Evolutionary conservation across 768 basidiomycete species (phyloP).

Genomic region (Lepiota brunneoincarnata): DNA sequence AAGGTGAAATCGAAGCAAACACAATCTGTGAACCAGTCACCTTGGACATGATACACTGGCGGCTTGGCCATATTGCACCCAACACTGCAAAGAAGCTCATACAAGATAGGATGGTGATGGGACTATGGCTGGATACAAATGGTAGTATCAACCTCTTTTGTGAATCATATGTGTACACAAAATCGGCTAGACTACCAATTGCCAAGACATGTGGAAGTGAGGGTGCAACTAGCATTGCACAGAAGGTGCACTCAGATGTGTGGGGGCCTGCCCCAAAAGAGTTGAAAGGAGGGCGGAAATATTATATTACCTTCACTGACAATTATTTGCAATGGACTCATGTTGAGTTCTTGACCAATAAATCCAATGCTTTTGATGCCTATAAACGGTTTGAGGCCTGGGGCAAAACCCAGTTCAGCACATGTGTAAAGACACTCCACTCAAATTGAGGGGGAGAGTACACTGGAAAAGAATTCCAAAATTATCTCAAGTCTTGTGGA

Average conservation of each 20-base stretch:
- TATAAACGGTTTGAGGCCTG: too few species aligned
- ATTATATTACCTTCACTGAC: slow-evolving; percentile 38
- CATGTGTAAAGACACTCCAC: too few species aligned
- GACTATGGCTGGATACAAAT: background rate
- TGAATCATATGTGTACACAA: slow-evolving; percentile 21
- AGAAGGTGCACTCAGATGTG: slow-evolving; percentile 39
- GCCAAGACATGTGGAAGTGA: slow-evolving; percentile 26
- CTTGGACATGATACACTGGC: background rate
- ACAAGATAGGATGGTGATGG: background rate
- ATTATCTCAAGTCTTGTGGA: too few species aligned
- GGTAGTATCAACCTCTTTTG: background rate
- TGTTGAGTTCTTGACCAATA: background rate
- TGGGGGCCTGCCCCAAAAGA: slow-evolving; percentile 40
- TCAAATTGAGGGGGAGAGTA: too few species aligned
- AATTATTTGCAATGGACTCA: slow-evolving; percentile 20
- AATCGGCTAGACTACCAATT: slow-evolving; percentile 29
- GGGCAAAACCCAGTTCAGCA: too few species aligned
- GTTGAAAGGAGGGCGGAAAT: slow-evolving; percentile 22
- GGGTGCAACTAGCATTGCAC: slow-evolving; percentile 19
- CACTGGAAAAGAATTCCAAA: too few species aligned
- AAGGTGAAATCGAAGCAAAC: background rate
- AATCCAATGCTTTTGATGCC: background rate
- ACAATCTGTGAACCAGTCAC: background rate
- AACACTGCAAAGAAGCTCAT: background rate
- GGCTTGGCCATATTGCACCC: background rate